Evolutionary conservation across 352 stramenopile genomes (phyloP).

Genomic region (Globisporangium lucens): DNA sequence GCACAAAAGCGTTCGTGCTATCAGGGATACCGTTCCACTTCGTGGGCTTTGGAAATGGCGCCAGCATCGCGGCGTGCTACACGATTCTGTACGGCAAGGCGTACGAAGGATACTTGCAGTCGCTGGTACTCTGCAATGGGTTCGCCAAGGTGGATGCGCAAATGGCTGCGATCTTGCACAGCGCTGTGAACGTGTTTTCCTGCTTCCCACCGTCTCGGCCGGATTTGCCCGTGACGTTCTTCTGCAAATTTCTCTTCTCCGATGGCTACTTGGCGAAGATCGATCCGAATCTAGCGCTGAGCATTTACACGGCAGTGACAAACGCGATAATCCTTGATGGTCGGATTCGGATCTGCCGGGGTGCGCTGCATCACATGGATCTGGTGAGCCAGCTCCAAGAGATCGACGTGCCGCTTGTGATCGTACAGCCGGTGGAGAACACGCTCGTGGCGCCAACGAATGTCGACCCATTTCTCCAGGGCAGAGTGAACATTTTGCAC

Average conservation of each 20-base stretch:
- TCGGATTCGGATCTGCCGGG: slow-evolving; percentile 74
- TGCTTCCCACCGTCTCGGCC: slow-evolving; percentile 75
- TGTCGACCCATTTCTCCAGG: slow-evolving; percentile 88
- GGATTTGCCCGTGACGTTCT: slow-evolving; percentile 88
- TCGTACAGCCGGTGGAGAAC: slow-evolving; percentile 90
- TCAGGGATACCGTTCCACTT: slow-evolving; percentile 78
- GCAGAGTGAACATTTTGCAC: slow-evolving; percentile 58
- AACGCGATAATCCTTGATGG: slow-evolving; percentile 91
- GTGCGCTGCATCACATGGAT: slow-evolving; percentile 77
- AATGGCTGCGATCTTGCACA: slow-evolving; percentile 75
- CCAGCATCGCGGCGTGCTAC: slow-evolving; percentile 79
- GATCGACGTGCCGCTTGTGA: slow-evolving; percentile 72
- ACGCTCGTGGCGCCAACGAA: slow-evolving; percentile 84
- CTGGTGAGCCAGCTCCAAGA: slow-evolving; percentile 44
- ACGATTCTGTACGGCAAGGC: slow-evolving; percentile 40
- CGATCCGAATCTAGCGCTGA: slow-evolving; percentile 86
- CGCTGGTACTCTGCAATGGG: slow-evolving; percentile 80
- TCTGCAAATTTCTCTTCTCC: slow-evolving; percentile 91
- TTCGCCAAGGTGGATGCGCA: slow-evolving; percentile 80
- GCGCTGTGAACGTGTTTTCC: slow-evolving; percentile 77
- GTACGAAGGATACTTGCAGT: slow-evolving; percentile 58
- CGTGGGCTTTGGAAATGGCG: slow-evolving; percentile 88
- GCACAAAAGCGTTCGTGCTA: slow-evolving; percentile 65
- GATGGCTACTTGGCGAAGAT: slow-evolving; percentile 85
- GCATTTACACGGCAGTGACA: slow-evolving; percentile 91